Percentiles rank a stretch among this genome's conserved stretches.
Evolutionary conservation across 371 early-diverging fungal species (phyloP).

Genomic region (Lichtheimia ramosa): DNA sequence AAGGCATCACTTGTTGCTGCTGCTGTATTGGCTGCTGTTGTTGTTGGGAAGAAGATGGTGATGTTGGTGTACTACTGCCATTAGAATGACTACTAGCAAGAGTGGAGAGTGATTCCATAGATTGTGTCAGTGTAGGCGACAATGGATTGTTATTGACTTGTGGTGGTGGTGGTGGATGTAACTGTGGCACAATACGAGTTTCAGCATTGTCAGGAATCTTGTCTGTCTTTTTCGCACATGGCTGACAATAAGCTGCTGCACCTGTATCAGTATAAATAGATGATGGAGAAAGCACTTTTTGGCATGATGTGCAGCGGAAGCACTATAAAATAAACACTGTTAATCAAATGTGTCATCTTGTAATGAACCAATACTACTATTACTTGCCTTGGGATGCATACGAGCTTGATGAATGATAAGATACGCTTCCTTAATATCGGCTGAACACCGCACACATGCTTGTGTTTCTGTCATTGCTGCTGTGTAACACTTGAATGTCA

Average conservation of each 20-base stretch:
- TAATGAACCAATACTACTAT: background rate
- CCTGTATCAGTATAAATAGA: constrained; percentile 30
- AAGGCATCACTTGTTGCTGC: constrained; percentile 19
- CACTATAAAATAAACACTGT: constrained; percentile 19
- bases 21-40: constrained; percentile 3
- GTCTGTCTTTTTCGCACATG: constrained; percentile 11
- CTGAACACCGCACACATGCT: constrained; percentile 24
- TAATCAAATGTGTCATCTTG: background rate
- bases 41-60: background rate
- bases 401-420: constrained; percentile 16
- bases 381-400: constrained; percentile 30
- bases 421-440: constrained; percentile 22
- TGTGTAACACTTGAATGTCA: background rate
- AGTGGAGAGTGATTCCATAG: constrained; percentile 2
- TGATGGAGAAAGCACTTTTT: constrained; percentile 30
- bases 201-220: constrained; percentile 15
- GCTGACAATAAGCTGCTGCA: constrained; percentile 27
- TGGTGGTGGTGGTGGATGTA: constrained; percentile 12
- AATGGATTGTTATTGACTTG: background rate
- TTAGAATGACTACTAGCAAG: constrained; percentile 1
- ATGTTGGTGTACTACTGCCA: background rate
- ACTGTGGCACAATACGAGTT: constrained; percentile 39
- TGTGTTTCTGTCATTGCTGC: background rate
- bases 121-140: background rate
- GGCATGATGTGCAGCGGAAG: constrained; percentile 37